These are phyloP conservation scores for Phaffomyces opuntiae DNA, from an alignment of 805 yeast genomes.

Conservation along the genomic window DNA sequence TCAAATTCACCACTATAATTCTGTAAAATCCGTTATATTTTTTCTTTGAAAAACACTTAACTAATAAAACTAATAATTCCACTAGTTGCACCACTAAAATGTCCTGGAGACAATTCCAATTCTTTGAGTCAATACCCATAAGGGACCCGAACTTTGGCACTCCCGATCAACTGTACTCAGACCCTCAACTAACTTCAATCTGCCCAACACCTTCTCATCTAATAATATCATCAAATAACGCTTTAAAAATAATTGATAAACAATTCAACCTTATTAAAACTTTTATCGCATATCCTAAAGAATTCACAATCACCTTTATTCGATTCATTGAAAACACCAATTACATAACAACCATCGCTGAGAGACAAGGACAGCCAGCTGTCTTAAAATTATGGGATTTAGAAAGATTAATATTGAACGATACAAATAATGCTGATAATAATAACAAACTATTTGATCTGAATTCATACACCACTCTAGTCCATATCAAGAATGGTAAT, in stretches of 20 bases:
- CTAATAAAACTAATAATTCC: no score
- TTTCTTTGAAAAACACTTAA: no score
- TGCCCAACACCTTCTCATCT: slow-evolving; percentile 50
- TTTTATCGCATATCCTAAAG: slow-evolving; percentile 60
- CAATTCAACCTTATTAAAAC: slow-evolving; percentile 39
- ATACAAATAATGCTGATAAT: slow-evolving; percentile 9
- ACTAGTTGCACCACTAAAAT: slow-evolving; percentile 1
- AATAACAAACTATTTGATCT: slow-evolving; percentile 25
- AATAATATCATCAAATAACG: slow-evolving; percentile 51
- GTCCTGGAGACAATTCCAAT: slow-evolving; percentile 77
- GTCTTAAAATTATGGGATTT: slow-evolving; percentile 70
- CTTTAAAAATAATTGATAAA: slow-evolving; percentile 51
- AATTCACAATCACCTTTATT: slow-evolving; percentile 56
- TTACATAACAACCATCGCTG: slow-evolving; percentile 66
- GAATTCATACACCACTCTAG: slow-evolving; percentile 50
- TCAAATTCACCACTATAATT: no score
- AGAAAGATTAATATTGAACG: slow-evolving; percentile 31
- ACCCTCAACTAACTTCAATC: slow-evolving; percentile 60
- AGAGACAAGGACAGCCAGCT: slow-evolving; percentile 63
- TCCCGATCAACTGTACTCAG: slow-evolving; percentile 66
- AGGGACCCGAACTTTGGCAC: slow-evolving; percentile 71
- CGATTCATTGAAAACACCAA: slow-evolving; percentile 40
- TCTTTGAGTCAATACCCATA: slow-evolving; percentile 78
- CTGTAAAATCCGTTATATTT: no score
- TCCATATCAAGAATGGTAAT: slow-evolving; percentile 59